phyloP scores from a whole-genome alignment of 1,139 yeast genomes.

The Taphrina wiesneri region DNA sequence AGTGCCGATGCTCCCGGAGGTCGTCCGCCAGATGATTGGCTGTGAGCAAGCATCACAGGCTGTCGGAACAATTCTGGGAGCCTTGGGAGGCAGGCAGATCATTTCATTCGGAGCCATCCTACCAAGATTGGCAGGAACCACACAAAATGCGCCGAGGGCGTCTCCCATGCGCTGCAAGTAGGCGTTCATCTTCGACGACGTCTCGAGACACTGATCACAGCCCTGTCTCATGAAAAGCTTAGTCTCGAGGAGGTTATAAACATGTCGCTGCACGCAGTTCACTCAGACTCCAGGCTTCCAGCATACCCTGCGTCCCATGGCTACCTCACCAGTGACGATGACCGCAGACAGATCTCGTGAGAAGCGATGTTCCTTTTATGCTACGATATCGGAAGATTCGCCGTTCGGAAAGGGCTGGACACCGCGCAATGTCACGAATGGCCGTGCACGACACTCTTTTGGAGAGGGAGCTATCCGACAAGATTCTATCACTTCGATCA shows the following conservation, averaged over 20 bases:
- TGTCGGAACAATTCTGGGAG: too few species aligned
- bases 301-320: neutral
- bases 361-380: neutral
- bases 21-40: too few species aligned
- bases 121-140: neutral
- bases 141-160: neutral
- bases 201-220: neutral
- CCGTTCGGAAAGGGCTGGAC: neutral
- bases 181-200: too few species aligned
- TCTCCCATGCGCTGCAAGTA: neutral
- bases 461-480: conserved; percentile 6
- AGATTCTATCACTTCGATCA: conserved; percentile 12
- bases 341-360: neutral
- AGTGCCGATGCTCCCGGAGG: too few species aligned
- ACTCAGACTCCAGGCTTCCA: neutral
- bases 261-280: neutral
- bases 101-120: too few species aligned
- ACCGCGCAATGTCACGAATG: neutral
- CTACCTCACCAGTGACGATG: neutral
- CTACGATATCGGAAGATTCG: neutral
- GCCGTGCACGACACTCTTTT: neutral
- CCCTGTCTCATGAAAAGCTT: neutral
- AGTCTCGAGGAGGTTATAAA: neutral
- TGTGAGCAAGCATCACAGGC: too few species aligned
- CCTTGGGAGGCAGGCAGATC: too few species aligned